Evolutionary conservation across 805 yeast species (phyloP).

Genomic region (Ogataea populi-albae): DNA sequence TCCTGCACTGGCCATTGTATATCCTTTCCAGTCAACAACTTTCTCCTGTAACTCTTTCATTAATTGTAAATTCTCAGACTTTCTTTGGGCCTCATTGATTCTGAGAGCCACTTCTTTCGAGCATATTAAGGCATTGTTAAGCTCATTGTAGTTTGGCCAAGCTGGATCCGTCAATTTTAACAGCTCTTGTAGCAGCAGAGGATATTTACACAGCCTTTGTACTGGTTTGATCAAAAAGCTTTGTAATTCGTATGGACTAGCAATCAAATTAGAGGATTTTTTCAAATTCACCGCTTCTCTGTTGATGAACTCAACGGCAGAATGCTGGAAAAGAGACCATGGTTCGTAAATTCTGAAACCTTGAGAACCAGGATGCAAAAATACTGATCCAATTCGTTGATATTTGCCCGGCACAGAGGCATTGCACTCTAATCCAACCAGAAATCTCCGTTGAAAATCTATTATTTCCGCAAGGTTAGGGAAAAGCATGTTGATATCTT

Average conservation of each 20-base stretch:
- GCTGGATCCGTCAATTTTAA: slow-evolving; percentile 57
- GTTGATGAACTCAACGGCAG: slow-evolving; percentile 78
- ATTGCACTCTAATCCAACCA: slow-evolving; percentile 87
- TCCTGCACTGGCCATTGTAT: slow-evolving; percentile 75
- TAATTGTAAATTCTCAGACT: slow-evolving; percentile 78
- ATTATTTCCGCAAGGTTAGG: slow-evolving; percentile 82
- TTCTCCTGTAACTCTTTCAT: slow-evolving; percentile 67
- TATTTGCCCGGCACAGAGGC: slow-evolving; percentile 66
- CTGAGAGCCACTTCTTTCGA: slow-evolving; percentile 81
- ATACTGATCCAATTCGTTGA: slow-evolving; percentile 87
- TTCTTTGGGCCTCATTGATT: slow-evolving; percentile 91
- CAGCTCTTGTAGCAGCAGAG: slow-evolving; percentile 73
- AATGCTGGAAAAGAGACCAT: slow-evolving; percentile 87
- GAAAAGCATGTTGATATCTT: slow-evolving; percentile 74
- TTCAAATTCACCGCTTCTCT: slow-evolving; percentile 57
- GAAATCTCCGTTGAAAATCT: slow-evolving; percentile 87
- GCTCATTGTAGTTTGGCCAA: slow-evolving; percentile 60
- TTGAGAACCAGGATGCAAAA: slow-evolving; percentile 72
- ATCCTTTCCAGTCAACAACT: slow-evolving; percentile 91
- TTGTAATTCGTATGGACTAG: slow-evolving; percentile 85
- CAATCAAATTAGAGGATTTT: slow-evolving; percentile 58
- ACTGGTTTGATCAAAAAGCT: slow-evolving; percentile 90
- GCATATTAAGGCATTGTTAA: slow-evolving; percentile 65
- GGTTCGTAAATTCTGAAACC: slow-evolving; percentile 90
- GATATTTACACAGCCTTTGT: slow-evolving; percentile 95